Evolutionary conservation across 140 eudicot species (phyloP), one percentile per base, ranked within the genome.

Genomic region (Flaveria floridana): DNA sequence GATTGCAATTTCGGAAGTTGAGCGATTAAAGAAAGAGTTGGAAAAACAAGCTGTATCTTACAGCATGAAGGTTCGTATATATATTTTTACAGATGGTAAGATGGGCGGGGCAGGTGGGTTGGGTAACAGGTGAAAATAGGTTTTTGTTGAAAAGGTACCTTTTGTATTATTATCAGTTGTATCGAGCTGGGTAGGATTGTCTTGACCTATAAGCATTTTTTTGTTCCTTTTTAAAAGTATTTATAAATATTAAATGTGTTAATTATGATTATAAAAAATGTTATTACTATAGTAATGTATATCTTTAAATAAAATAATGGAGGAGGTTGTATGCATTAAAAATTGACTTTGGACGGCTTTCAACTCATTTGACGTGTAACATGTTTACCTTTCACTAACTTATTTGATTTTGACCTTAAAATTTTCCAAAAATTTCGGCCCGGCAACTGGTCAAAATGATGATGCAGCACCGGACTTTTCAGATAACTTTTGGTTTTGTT

Each of bases 1-100:
- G 83, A 78, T 87, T 56, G 90, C 95, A 55, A 72, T 75, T 80
- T 84, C 88, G n/a, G 95, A 94, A 80, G 81, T 85, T 71, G 97
- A 88, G 58, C 89, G 84, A 30, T 58, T 91, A 23, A 84, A 75
- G 67, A 82, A 81, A 75, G 91, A 87, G 59, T 80, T 83, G 64
- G 89, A 86, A 71, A 88, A 91, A 69, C 88, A 87, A 63, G 55
- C 86, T 20, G 82, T 82, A 46, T 85, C 86, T 61, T 84, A 82
- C 73, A 44, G 65, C 70, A 59, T 73, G 53, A 88, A 94, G 96
- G 99, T 94, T 65, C 19, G 50, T 9, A 7, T 53, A 41, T 62
- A 37, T 51, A 1, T 50, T 21, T 70, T 1, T 51, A 68, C 23
- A 48, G 51, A 18, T 30, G 76, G 50, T 62, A 70, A n/a, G 15